Evolutionary conservation across 305 asterid species (phyloP).

Genomic region (Solanum hybrid): DNA sequence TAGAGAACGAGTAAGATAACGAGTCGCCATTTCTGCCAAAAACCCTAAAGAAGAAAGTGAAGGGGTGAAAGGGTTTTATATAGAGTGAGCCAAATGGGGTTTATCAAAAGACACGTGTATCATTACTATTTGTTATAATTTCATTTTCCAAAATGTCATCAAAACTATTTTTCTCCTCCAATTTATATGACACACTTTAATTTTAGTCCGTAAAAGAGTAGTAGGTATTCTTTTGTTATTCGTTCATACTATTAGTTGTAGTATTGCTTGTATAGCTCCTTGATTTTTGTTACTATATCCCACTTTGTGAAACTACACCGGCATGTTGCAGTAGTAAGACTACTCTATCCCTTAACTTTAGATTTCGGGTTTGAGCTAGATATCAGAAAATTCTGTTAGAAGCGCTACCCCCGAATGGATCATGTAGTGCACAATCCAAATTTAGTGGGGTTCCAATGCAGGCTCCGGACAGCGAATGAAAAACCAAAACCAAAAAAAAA

Average conservation of each 20-base stretch:
- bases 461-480: fast-evolving
- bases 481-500: background rate
- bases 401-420: background rate
- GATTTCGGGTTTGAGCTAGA: fast-evolving
- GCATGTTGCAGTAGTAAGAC: no score
- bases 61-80: background rate
- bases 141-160: background rate
- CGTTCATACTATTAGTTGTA: background rate
- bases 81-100: background rate
- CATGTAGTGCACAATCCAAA: no score
- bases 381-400: no score
- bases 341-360: background rate
- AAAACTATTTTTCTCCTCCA: background rate
- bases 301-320: background rate
- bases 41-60: background rate
- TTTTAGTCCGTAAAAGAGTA: background rate
- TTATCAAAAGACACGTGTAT: background rate
- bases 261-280: background rate
- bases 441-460: no score
- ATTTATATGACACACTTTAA: background rate
- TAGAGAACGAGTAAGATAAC: conserved; percentile 41
- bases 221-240: background rate
- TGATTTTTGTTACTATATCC: background rate
- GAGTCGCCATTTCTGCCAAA: conserved; percentile 50
- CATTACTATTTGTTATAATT: background rate